Evolutionary conservation across 345 rosid genomes (phyloP), one percentile per base, ranked within the genome.

Genomic region (Eucalyptus guilfoylei): DNA sequence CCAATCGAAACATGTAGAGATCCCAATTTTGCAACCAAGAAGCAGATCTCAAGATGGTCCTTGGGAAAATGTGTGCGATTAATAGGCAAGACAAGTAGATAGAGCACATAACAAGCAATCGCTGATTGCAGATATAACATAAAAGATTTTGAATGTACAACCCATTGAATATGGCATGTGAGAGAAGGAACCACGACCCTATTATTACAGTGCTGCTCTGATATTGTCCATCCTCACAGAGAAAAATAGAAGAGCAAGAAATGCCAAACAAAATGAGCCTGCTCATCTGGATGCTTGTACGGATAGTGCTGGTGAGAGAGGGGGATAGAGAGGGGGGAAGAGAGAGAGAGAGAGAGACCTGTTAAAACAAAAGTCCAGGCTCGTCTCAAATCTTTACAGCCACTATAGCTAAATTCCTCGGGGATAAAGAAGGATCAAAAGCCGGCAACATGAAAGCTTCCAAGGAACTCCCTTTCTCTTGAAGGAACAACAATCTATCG

Each of bases 401-500:
- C 89, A 97, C 95, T 88, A 97, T 94, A 87, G 98, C 98, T 45
- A 97, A 94, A 81, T 97, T 96, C 91, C 99, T 94, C 9, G 99
- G 99, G 47, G 99, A 96, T 89, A 95, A 88, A 87, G 93, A 93
- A 58, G 99, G 98, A 91, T 96, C 95, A 86, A 97, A 97, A 42
- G 95, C 93, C 47, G 99, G 99, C 87, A 96, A 76, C 98, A 97
- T 95, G 87, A 91, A 87, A 80, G 91, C 96, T 92, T 96, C 93
- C 50, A 93, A 23, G 37, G 90, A 88, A 88, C 89, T 92, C 40
- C 93, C 96, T 90, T 94, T 96, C 93, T 97, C 99, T 92, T 96
- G 99, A 91, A 96, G 95, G 92, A 95, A 96, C 95, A 97, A 91
- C 80, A 97, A 91, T 94, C 99, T 94, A 89, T 97, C 99, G 23